These are phyloP conservation scores for Aspergillus bombycis DNA, from an alignment of 2,329 filamentous ascomycete genomes.

Conservation along the genomic window DNA sequence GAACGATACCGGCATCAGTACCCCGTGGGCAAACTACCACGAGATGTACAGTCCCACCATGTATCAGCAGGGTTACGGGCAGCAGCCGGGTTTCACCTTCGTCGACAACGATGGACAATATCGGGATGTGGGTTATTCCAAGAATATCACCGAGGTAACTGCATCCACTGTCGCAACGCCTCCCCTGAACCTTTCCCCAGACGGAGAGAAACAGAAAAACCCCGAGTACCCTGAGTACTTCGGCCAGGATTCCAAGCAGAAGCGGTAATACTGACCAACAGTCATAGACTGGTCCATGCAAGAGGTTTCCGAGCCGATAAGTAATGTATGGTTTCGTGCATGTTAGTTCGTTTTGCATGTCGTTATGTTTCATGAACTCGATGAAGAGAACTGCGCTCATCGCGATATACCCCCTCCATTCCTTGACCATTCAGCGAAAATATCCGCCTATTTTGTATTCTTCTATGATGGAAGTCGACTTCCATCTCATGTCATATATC, in stretches of 20 bases:
- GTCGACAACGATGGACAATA: slow-evolving; percentile 30
- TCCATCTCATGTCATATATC: neutral
- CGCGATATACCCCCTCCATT: slow-evolving; percentile 1
- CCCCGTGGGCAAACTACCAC: slow-evolving; percentile 32
- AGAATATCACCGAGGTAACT: slow-evolving; percentile 10
- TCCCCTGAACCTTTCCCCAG: slow-evolving; percentile 5
- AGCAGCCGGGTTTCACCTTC: slow-evolving; percentile 25
- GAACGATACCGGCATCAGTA: slow-evolving; percentile 37
- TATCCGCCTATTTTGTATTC: neutral
- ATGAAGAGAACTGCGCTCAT: neutral
- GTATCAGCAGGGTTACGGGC: slow-evolving; percentile 16
- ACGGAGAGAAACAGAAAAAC: slow-evolving; percentile 12
- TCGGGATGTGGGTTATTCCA: slow-evolving; percentile 24
- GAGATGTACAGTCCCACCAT: slow-evolving; percentile 17
- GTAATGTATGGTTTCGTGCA: neutral
- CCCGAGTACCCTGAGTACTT: slow-evolving; percentile 7
- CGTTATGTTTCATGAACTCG: slow-evolving; percentile 4
- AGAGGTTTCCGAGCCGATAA: neutral
- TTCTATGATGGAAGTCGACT: neutral
- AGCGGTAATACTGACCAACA: neutral
- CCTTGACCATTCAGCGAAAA: neutral
- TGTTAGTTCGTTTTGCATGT: neutral
- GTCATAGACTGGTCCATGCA: neutral
- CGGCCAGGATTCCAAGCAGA: neutral
- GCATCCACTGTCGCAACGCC: slow-evolving; percentile 11